Evolutionary conservation across 2,329 filamentous ascomycete species (phyloP).

Genomic region (Xylaria sp.): DNA sequence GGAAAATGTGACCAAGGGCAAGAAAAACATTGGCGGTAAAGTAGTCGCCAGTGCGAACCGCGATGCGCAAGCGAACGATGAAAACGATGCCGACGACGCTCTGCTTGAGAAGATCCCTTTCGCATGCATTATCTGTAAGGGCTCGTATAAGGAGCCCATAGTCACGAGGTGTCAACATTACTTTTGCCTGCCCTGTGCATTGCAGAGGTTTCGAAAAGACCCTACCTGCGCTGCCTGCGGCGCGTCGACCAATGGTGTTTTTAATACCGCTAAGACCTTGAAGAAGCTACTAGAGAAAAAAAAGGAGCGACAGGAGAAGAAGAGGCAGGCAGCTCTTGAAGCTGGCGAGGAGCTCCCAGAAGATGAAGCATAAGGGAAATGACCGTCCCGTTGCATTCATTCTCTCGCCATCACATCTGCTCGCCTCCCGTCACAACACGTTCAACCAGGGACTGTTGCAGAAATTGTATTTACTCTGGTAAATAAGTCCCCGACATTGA

Average conservation of each 20-base stretch:
- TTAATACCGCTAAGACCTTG: slow-evolving; percentile 79
- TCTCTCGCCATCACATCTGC: background rate
- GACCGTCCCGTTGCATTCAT: background rate
- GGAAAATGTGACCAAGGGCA: slow-evolving; percentile 75
- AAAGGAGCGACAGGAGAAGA: slow-evolving; percentile 54
- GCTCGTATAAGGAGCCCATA: slow-evolving; percentile 71
- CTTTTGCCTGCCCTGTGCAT: slow-evolving; percentile 86
- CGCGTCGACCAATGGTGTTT: slow-evolving; percentile 78
- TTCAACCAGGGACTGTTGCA: background rate
- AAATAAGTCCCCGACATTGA: background rate
- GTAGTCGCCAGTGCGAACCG: slow-evolving; percentile 56
- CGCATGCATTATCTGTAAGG: slow-evolving; percentile 79
- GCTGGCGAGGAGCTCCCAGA: slow-evolving; percentile 47
- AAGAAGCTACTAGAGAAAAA: slow-evolving; percentile 75
- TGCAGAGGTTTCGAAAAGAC: slow-evolving; percentile 80
- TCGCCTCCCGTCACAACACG: background rate
- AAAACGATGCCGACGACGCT: slow-evolving; percentile 58
- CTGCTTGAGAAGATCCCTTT: slow-evolving; percentile 82
- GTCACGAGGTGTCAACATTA: slow-evolving; percentile 92
- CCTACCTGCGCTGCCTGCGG: slow-evolving; percentile 84
- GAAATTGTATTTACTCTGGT: background rate
- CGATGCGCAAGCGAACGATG: slow-evolving; percentile 36
- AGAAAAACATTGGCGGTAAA: slow-evolving; percentile 57
- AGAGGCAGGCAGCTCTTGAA: slow-evolving; percentile 48
- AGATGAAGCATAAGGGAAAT: slow-evolving; percentile 34